A percentile compares a stretch with the other conserved stretches of the same genome.
These are phyloP conservation scores for bread wheat (Triticum aestivum) DNA, from an alignment of 176 grass and related monocot species.

Conservation along the genomic window DNA sequence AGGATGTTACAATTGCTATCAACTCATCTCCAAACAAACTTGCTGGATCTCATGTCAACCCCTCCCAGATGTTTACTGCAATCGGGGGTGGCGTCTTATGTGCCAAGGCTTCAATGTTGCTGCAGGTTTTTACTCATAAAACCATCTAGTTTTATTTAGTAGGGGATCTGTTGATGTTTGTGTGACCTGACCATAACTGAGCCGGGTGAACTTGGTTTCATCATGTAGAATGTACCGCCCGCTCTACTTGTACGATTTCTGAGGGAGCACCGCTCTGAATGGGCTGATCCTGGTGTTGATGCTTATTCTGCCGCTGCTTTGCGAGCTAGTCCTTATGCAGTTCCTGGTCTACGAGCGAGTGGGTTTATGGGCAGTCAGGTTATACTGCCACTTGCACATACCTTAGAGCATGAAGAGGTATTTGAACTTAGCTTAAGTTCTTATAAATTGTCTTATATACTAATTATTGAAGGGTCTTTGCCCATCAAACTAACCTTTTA, in stretches of 20 bases:
- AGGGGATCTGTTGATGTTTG: not conserved
- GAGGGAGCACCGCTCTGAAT: slow-evolving; percentile 90
- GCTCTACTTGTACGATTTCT: slow-evolving; percentile 85
- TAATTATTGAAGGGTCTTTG: not conserved
- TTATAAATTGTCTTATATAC: not conserved
- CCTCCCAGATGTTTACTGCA: slow-evolving; percentile 49
- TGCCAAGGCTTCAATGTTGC: slow-evolving; percentile 97
- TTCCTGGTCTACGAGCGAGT: slow-evolving; percentile 61
- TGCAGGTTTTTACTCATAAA: slow-evolving; percentile 61
- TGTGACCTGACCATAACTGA: slow-evolving; percentile 16
- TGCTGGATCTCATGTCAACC: slow-evolving; percentile 62
- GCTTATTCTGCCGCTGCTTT: slow-evolving; percentile 84
- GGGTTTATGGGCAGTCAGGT: slow-evolving; percentile 83
- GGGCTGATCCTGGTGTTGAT: slow-evolving; percentile 89
- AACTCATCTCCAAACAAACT: slow-evolving; percentile 89
- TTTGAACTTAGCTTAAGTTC: not conserved
- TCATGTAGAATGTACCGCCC: slow-evolving; percentile 83
- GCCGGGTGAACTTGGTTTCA: not conserved
- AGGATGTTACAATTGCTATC: slow-evolving; percentile 89
- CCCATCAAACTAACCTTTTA: slow-evolving; percentile 12
- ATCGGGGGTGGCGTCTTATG: slow-evolving; percentile 83
- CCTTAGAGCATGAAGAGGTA: slow-evolving; percentile 96
- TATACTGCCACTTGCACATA: slow-evolving; percentile 93
- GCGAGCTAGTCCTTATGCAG: slow-evolving; percentile 71
- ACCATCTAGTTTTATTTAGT: not conserved